Conservation (phyloP, 1,139 yeast genomes). For the Sugiyamaella novakii region DNA sequence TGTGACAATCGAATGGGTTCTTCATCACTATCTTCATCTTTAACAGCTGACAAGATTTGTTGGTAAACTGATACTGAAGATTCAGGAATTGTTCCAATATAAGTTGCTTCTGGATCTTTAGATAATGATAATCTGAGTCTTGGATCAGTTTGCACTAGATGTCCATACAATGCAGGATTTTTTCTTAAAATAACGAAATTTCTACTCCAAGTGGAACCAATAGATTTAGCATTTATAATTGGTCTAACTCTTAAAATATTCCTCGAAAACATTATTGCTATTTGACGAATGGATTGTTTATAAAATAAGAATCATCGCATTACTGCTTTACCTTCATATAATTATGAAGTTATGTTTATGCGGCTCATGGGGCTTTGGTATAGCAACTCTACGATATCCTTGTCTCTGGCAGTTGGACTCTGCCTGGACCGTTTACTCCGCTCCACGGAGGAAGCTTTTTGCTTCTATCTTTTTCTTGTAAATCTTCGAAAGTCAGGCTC, state of each 20-base stretch:
- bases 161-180: constrained; percentile 27
- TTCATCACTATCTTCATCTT: neutral
- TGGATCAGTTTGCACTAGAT: constrained; percentile 18
- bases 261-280: neutral
- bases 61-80: constrained; percentile 23
- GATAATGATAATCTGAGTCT: constrained; percentile 26
- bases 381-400: too few relatives aligned
- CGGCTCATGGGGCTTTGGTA: constrained; percentile 1
- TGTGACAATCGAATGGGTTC: constrained; percentile 16
- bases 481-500: too few relatives aligned
- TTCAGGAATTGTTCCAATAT: constrained; percentile 30
- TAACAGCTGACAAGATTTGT: constrained; percentile 15
- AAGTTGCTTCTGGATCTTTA: constrained; percentile 34
- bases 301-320: neutral
- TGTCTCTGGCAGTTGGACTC: too few relatives aligned
- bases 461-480: too few relatives aligned
- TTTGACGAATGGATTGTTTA: neutral
- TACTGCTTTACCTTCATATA: neutral
- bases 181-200: constrained; percentile 17
- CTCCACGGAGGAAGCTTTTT: too few relatives aligned
- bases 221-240: too few relatives aligned
- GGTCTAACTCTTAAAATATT: neutral
- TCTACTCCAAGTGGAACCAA: too few relatives aligned
- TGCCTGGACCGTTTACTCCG: too few relatives aligned
- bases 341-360: neutral